Evolutionary conservation across 202 grass and related monocot genomes (phyloP), one percentile per base, ranked within the genome.

Genomic region (Panicum hallii): DNA sequence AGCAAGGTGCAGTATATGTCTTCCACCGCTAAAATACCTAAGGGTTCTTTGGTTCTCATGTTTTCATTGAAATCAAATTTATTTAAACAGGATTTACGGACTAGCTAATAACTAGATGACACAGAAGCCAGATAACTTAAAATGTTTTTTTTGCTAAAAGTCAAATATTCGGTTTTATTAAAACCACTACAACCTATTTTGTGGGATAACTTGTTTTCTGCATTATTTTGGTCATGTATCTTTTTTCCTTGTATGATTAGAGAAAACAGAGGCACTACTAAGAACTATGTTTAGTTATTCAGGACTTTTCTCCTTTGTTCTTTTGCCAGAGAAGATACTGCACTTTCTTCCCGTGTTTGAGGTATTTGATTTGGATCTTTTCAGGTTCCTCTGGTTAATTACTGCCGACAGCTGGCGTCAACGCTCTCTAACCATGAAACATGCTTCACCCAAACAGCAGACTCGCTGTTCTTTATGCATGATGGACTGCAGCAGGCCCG

Each of bases 371-470:
- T 77, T 81, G 74, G 14, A 28, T 86, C 13, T 42, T 63, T 89
- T 75, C 79, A 98, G 95, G 93, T 93, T 57, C 90, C 95, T 26
- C 80, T 98, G 46, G 83, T 98, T 67, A 88, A 93, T 89, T 92
- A 98, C 43, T 98, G 93, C 85, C 89, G 92, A 82, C 95, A 98
- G 89, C 90, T 98, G 67, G 85, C 95, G 6, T 86, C 95, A 70
- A 98, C 93, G 12, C 89, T 98, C 67, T 98, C 91, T 22, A 95
- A 84, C 84, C 95, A 98, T 87, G 95, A 93, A 47, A 91, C 70
- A 40, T 97, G 95, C 71, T 97, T 97, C 84, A 97, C 87, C 49
- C 95, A 97, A 93, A 97, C 95, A 56, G 95, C 92, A n/a, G 95
- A 97, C 62, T 97, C 92, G 8, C 56, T 97, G 67, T 97, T 97